phyloP scores from a whole-genome alignment of 1,284 basidiomycete species.

The Sphaerobolus stellatus region DNA sequence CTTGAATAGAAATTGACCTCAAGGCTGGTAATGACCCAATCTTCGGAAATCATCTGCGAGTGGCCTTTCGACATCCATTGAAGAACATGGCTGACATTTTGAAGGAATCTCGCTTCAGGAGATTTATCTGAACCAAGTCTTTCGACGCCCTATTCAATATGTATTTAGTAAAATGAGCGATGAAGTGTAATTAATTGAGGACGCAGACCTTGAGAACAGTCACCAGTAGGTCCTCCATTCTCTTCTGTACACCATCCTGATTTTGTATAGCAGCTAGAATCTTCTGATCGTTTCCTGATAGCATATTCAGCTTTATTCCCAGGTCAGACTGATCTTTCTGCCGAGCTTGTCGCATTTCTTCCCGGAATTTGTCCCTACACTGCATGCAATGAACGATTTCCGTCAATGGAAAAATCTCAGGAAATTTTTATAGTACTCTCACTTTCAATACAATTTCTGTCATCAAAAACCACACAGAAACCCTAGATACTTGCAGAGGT shows the following conservation, averaged over 20 bases:
- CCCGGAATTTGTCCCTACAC: not conserved
- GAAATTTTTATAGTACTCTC: no score
- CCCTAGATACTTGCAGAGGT: no score
- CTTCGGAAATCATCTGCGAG: not conserved
- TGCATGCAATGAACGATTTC: no score
- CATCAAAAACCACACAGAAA: no score
- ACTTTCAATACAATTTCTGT: no score
- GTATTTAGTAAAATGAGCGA: no score
- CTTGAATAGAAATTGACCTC: not conserved
- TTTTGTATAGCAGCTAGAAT: not conserved
- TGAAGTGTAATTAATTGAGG: not conserved
- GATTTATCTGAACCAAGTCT: not conserved
- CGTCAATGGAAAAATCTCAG: no score
- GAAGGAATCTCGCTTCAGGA: not conserved
- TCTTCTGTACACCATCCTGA: not conserved
- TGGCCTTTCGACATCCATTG: not conserved
- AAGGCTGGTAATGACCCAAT: not conserved
- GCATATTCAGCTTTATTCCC: not conserved
- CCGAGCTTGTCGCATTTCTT: not conserved
- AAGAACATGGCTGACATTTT: not conserved
- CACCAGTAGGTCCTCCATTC: not conserved
- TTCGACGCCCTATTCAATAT: not conserved
- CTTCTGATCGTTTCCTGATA: not conserved
- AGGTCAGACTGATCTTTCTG: not conserved
- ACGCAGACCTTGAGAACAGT: not conserved